phyloP scores from a whole-genome alignment of 805 yeast genomes.

The Sugiyamaella qingdaonensis region DNA sequence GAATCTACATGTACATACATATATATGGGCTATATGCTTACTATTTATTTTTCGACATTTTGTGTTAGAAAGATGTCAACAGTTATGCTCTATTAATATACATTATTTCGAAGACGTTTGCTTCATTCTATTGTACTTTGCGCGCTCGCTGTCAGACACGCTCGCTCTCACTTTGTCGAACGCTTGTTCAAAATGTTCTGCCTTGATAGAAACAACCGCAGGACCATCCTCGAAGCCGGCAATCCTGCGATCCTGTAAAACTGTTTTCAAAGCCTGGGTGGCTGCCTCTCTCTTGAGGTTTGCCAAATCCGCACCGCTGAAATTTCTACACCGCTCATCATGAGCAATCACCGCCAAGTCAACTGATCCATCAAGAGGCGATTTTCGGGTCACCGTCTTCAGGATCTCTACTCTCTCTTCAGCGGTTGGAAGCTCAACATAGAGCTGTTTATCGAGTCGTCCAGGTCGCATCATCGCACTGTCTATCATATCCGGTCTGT shows the following conservation, averaged over 20 bases:
- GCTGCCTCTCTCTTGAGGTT: slow-evolving; percentile 90
- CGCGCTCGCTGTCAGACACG: slow-evolving; percentile 80
- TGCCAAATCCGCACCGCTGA: slow-evolving; percentile 94
- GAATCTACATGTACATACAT: neutral
- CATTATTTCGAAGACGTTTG: neutral
- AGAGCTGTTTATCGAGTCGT: slow-evolving; percentile 86
- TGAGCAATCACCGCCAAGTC: slow-evolving; percentile 59
- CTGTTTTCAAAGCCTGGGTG: slow-evolving; percentile 45
- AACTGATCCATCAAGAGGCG: slow-evolving; percentile 67
- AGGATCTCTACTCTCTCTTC: slow-evolving; percentile 79
- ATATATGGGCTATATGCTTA: neutral
- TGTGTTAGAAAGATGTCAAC: neutral
- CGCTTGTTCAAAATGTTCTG: slow-evolving; percentile 66
- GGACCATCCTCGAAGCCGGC: slow-evolving; percentile 28
- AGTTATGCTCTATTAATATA: neutral
- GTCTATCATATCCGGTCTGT: slow-evolving; percentile 97
- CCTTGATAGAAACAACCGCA: slow-evolving; percentile 50
- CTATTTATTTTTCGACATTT: neutral
- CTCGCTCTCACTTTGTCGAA: slow-evolving; percentile 77
- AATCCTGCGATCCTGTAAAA: slow-evolving; percentile 40
- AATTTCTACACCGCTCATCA: slow-evolving; percentile 79
- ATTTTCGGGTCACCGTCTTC: slow-evolving; percentile 64
- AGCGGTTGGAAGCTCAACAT: slow-evolving; percentile 80
- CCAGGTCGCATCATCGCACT: slow-evolving; percentile 98
- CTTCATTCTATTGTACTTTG: slow-evolving; percentile 54